These are phyloP conservation scores for Steccherinum ochraceum DNA, from an alignment of 768 basidiomycete genomes.

Conservation along the genomic window DNA sequence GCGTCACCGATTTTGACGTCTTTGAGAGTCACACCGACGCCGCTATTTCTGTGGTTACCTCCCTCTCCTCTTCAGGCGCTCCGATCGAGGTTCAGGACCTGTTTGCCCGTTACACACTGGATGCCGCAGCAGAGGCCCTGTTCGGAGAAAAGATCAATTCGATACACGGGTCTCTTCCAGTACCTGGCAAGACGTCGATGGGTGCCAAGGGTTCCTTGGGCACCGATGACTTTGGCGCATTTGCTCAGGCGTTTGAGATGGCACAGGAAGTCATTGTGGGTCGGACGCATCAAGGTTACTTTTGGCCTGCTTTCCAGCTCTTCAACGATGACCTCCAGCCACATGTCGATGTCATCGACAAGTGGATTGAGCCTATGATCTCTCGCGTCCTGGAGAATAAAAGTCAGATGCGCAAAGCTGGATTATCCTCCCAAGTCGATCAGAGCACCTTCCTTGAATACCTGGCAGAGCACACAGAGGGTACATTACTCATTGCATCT, in stretches of 20 bases:
- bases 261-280: conserved; percentile 29
- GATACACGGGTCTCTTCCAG: conserved; percentile 46
- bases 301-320: conserved; percentile 40
- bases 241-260: conserved; percentile 37
- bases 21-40: conserved; percentile 51
- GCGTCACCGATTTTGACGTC: conserved; percentile 61
- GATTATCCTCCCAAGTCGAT: conserved; percentile 31
- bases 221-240: conserved; percentile 54
- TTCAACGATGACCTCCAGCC: conserved; percentile 30
- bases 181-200: conserved; percentile 36
- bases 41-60: conserved; percentile 44
- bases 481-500: conserved; percentile 27
- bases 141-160: conserved; percentile 64
- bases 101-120: conserved; percentile 60
- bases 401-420: conserved; percentile 29
- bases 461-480: conserved; percentile 57
- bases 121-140: conserved; percentile 67
- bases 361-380: conserved; percentile 60
- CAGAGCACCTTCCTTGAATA: conserved; percentile 66
- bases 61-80: conserved; percentile 25
- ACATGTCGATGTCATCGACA: conserved; percentile 28
- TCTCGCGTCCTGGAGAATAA: conserved; percentile 44
- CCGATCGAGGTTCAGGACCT: conserved; percentile 65
- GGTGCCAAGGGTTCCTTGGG: conserved; percentile 58
- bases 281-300: conserved; percentile 29